Conservation (phyloP, 164 flowering plant species). For the Platanus orientalis region DNA sequence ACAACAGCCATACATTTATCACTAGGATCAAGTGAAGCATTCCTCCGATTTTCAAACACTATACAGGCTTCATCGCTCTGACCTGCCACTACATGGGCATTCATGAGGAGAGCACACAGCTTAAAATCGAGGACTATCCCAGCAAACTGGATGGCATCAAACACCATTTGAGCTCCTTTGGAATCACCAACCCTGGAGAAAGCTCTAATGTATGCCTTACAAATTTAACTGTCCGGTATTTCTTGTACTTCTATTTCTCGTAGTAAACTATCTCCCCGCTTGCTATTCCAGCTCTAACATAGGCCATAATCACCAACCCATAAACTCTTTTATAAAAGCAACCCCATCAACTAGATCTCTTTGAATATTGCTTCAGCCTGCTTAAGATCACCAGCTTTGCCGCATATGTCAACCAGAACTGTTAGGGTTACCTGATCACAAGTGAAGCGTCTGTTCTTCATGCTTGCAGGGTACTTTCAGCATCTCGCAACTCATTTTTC, state of each 20-base stretch:
- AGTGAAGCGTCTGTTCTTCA: constrained; percentile 61
- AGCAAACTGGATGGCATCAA: constrained; percentile 68
- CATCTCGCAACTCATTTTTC: constrained; percentile 51
- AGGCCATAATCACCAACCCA: constrained; percentile 94
- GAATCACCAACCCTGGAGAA: constrained; percentile 66
- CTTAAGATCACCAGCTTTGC: constrained; percentile 67
- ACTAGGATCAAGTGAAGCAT: constrained; percentile 59
- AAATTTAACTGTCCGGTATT: constrained; percentile 67
- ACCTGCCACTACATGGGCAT: constrained; percentile 65
- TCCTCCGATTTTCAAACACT: constrained; percentile 70
- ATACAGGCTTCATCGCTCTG: constrained; percentile 44
- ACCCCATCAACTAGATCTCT: constrained; percentile 63
- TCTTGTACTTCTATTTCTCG: constrained; percentile 70
- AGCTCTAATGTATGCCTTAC: constrained; percentile 83
- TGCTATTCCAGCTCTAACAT: constrained; percentile 67
- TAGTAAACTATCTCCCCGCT: constrained; percentile 52
- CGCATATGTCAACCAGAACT: constrained; percentile 69
- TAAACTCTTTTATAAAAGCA: constrained; percentile 64
- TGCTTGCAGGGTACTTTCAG: constrained; percentile 45
- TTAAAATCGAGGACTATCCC: constrained; percentile 67
- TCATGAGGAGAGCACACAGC: constrained; percentile 74
- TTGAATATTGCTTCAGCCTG: constrained; percentile 66
- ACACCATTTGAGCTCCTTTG: constrained; percentile 77
- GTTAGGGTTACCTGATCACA: constrained; percentile 82
- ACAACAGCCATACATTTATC: constrained; percentile 72